Evolutionary conservation across 2,329 filamentous ascomycete genomes (phyloP).

Genomic region (Fusarium falciforme): DNA sequence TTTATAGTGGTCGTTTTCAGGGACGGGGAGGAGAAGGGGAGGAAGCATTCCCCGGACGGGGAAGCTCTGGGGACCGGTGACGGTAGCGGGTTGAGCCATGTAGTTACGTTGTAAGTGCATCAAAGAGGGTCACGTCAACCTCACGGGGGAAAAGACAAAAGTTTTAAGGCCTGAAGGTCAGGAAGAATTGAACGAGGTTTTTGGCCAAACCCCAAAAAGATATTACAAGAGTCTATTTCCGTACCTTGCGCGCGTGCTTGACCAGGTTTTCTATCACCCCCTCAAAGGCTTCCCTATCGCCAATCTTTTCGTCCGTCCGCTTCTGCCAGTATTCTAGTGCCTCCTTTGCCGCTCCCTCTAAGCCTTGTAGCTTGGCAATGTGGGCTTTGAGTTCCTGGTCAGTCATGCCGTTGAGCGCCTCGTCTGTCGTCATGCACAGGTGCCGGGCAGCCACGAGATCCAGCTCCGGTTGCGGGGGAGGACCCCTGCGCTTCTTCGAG

Average conservation of each 20-base stretch:
- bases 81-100: constrained; percentile 32
- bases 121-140: constrained; percentile 36
- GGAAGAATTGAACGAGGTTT: constrained; percentile 37
- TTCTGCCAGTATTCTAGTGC: constrained; percentile 91
- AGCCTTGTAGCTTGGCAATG: constrained; percentile 73
- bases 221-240: constrained; percentile 67
- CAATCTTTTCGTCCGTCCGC: constrained; percentile 84
- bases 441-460: constrained; percentile 83
- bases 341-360: constrained; percentile 78
- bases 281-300: constrained; percentile 93
- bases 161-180: constrained; percentile 32
- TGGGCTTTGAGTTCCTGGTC: constrained; percentile 80
- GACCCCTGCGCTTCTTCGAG: constrained; percentile 63
- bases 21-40: constrained; percentile 25
- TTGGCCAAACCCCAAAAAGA: constrained; percentile 22
- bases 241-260: constrained; percentile 86
- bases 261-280: constrained; percentile 97
- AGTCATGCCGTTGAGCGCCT: constrained; percentile 83
- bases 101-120: constrained; percentile 44
- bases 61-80: constrained; percentile 15
- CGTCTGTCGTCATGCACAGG: constrained; percentile 85
- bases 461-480: constrained; percentile 77
- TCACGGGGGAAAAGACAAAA: constrained; percentile 34
- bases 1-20: constrained; percentile 39
- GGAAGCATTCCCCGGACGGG: constrained; percentile 14